These are phyloP conservation scores for Tuber microsphaerosporum DNA, from an alignment of 495 filamentous ascomycete genomes.

Conservation along the genomic window DNA sequence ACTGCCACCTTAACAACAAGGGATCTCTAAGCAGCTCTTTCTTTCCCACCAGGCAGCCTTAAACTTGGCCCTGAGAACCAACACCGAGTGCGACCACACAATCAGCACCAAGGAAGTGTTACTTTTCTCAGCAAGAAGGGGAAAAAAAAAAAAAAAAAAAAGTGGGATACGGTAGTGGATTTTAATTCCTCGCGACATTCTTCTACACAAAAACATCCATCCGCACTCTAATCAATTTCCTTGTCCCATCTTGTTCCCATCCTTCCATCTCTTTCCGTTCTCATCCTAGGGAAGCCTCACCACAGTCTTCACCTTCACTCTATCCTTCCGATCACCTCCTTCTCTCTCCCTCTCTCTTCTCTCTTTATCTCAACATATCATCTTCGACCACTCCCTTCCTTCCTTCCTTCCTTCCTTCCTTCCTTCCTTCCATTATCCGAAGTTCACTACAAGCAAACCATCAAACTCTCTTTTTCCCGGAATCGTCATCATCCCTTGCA, in stretches of 20 bases:
- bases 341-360: not conserved
- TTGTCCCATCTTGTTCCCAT: slow-evolving; percentile 28
- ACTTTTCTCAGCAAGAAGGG: slow-evolving; percentile 10
- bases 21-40: not conserved
- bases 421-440: slow-evolving; percentile 9
- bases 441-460: slow-evolving; percentile 31
- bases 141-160: slow-evolving; percentile 20
- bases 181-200: slow-evolving; percentile 39
- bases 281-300: slow-evolving; percentile 11
- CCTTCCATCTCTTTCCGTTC: slow-evolving; percentile 37
- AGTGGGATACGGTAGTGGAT: slow-evolving; percentile 9
- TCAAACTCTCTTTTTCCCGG: slow-evolving; percentile 36
- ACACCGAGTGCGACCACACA: slow-evolving; percentile 37
- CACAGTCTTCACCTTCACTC: slow-evolving; percentile 7
- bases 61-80: slow-evolving; percentile 37
- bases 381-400: slow-evolving; percentile 3
- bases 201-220: slow-evolving; percentile 32
- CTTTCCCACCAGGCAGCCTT: slow-evolving; percentile 22
- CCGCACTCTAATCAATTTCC: slow-evolving; percentile 26
- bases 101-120: slow-evolving; percentile 27
- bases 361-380: slow-evolving; percentile 3
- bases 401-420: slow-evolving; percentile 2
- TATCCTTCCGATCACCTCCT: not conserved
- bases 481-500: slow-evolving; percentile 39
- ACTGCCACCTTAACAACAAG: not conserved